Base-by-base conservation (phyloP, 2,329 filamentous ascomycete species). In the Verticillium albo-atrum region DNA sequence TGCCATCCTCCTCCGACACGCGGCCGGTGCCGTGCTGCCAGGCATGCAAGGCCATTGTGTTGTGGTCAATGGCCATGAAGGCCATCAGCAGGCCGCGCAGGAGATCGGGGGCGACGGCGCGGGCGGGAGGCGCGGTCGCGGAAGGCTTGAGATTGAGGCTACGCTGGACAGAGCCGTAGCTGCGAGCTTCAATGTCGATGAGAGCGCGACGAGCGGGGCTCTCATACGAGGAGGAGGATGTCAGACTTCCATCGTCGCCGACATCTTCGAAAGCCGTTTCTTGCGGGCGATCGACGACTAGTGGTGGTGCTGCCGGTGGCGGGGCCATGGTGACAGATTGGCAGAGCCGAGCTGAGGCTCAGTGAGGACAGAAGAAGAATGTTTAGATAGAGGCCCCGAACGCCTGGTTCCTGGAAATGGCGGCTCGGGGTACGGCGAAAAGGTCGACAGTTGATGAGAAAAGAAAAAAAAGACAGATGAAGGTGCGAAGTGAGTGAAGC, bases 51-150 rank as follows among this genome's bases (percentile, higher is more conserved):
- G 66, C 66, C 17, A 78, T 60, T n/a, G 69, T 66, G 58, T 70
- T 72, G 64, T 80, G 77, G 64, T 80, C 77, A 50, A 79, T 62
- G 1, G 76, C 76, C 78, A 80, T 79, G 58, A 76, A 53, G 14
- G 72, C 65, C 74, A 78, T 78, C n/a, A 79, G 67, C 2, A 79
- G 64, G 30, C 77, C 77, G 34, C 77, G 76, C 5, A 79, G 68
- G 17, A 80, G 68, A 59, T 80, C 77, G 3, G 77, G 78, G 0
- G 74, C 76, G 5, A 80, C 66, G 26, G 72, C 74, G 26, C 77
- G 71, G 4, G 64, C 52, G 9, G 42, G 20, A 4, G 42, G n/a
- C 20, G n/a, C n/a, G 6, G 42, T n/a, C 17, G 42, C 20, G n/a
- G 42, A 7, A 7, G 20, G 42, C 20, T 47, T 47, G 7, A 47